These are phyloP conservation scores for Lumnitzera racemosa DNA, from an alignment of 345 rosid genomes.

Conservation along the genomic window DNA sequence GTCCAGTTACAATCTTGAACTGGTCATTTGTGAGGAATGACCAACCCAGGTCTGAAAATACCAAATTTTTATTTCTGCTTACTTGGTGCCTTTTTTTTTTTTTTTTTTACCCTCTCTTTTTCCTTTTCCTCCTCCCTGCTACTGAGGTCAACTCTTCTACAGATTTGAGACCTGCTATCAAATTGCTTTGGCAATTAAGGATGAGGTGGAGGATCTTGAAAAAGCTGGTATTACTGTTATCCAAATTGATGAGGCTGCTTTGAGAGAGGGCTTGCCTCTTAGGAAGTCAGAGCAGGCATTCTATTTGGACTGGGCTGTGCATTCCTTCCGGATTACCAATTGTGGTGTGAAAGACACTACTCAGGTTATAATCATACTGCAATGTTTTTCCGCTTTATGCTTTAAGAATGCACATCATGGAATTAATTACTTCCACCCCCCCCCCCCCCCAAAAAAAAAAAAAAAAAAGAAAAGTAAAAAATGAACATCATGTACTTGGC, in stretches of 20 bases:
- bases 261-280: slow-evolving; percentile 95
- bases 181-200: slow-evolving; percentile 95
- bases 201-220: slow-evolving; percentile 97
- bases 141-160: slow-evolving; percentile 6
- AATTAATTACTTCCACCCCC: no score
- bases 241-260: slow-evolving; percentile 93
- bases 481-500: no score
- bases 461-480: no score
- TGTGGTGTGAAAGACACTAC: slow-evolving; percentile 79
- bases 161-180: slow-evolving; percentile 93
- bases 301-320: slow-evolving; percentile 98
- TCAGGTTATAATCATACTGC: slow-evolving; percentile 43
- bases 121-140: no score
- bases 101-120: background rate
- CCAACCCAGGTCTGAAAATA: slow-evolving; percentile 69
- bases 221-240: slow-evolving; percentile 76
- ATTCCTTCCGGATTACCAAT: slow-evolving; percentile 96
- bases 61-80: background rate
- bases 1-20: slow-evolving; percentile 95
- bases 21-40: slow-evolving; percentile 97
- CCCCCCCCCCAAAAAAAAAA: no score
- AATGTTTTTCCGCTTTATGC: background rate
- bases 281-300: slow-evolving; percentile 95
- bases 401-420: no score
- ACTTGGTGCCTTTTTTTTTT: background rate